These are phyloP conservation scores for Trichomonas gallinae DNA, from an alignment of 208 protist species.

Conservation along the genomic window DNA sequence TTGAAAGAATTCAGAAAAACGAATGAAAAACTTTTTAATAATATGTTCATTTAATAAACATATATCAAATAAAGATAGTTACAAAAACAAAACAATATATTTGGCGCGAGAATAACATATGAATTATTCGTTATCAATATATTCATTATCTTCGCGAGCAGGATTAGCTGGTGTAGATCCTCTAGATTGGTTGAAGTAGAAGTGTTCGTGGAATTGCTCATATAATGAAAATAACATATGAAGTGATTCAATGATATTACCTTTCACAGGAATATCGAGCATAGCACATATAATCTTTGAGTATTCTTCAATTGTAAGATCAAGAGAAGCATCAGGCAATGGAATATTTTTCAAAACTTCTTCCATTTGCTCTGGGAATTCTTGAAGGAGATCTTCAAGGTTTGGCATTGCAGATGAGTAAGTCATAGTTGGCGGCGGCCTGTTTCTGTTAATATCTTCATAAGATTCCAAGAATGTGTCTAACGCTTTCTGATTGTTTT, in stretches of 20 bases:
- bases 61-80: no score
- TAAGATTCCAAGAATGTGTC: neutral
- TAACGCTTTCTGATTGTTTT: neutral
- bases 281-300: slow-evolving; percentile 73
- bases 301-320: slow-evolving; percentile 74
- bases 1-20: no score
- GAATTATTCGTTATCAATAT: no score
- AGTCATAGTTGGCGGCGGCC: neutral
- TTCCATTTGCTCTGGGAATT: slow-evolving; percentile 76
- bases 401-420: neutral
- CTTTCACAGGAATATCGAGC: slow-evolving; percentile 84
- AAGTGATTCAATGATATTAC: slow-evolving; percentile 74
- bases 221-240: slow-evolving; percentile 90
- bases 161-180: neutral
- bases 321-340: slow-evolving; percentile 64
- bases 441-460: neutral
- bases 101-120: no score
- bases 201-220: slow-evolving; percentile 63
- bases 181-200: neutral
- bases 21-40: no score
- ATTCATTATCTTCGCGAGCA: neutral
- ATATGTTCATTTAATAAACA: no score
- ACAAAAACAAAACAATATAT: neutral
- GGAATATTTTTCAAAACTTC: slow-evolving; percentile 63
- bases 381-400: slow-evolving; percentile 28